phyloP scores from a whole-genome alignment of 805 yeast genomes.

The Starmerella ratchasimensis region DNA sequence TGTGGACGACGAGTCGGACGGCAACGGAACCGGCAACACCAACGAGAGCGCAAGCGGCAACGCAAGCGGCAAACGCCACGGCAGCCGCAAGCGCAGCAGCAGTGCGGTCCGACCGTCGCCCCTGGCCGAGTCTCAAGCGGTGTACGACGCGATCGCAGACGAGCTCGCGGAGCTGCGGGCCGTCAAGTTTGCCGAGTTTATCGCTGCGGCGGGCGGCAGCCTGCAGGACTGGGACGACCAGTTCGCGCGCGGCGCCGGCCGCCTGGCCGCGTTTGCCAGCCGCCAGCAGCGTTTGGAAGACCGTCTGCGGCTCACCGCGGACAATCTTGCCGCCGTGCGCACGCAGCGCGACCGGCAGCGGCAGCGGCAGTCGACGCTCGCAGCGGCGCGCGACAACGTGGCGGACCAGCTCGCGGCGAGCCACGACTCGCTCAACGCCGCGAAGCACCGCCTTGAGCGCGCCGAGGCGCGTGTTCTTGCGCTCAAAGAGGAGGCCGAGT shows the following conservation, averaged over 20 bases:
- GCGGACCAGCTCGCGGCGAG: constrained; percentile 11
- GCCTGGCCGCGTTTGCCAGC: constrained; percentile 45
- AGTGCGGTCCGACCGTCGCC: too few species aligned
- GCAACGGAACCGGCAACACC: too few species aligned
- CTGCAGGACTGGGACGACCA: constrained; percentile 15
- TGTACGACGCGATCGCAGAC: not conserved
- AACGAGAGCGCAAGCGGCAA: not conserved
- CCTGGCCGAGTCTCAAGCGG: not conserved
- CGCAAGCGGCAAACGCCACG: not conserved
- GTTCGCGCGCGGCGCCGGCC: constrained; percentile 27
- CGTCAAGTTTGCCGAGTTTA: constrained; percentile 9
- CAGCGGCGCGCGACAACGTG: constrained; percentile 10
- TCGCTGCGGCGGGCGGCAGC: constrained; percentile 10
- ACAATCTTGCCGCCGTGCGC: constrained; percentile 40
- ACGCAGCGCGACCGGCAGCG: constrained; percentile 30
- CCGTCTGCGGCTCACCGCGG: constrained; percentile 51
- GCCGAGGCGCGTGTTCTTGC: constrained; percentile 49
- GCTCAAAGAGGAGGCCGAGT: constrained; percentile 50
- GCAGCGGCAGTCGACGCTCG: constrained; percentile 13
- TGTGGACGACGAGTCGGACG: not conserved
- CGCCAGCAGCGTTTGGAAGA: constrained; percentile 48
- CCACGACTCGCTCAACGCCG: constrained; percentile 20
- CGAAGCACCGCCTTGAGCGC: constrained; percentile 10
- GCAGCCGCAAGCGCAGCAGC: too few species aligned
- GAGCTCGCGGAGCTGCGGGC: not conserved